phyloP scores from a whole-genome alignment of 140 eudicot genomes.

The Ambrosia hybrid region DNA sequence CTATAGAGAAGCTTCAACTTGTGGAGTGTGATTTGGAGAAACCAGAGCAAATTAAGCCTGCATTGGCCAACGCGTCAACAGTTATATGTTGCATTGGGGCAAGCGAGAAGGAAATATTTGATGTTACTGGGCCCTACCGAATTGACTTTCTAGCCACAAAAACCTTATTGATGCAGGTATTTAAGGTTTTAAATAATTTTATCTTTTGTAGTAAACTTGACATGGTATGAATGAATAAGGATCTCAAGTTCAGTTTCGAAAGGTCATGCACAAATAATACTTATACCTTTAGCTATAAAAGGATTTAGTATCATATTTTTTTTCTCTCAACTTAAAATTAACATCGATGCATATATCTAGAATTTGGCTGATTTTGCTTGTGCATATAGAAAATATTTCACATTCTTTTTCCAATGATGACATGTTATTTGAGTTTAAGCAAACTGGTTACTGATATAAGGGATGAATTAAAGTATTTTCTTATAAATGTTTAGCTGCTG shows the following conservation, averaged over 20 bases:
- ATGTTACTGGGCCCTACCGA: slow-evolving; percentile 90
- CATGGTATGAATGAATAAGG: slow-evolving; percentile 8
- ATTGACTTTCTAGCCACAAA: slow-evolving; percentile 89
- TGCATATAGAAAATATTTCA: slow-evolving; percentile 6
- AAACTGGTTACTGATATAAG: slow-evolving; percentile 6
- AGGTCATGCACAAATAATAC: slow-evolving; percentile 1
- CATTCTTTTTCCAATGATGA: slow-evolving; percentile 3
- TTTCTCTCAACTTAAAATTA: neutral
- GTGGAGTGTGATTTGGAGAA: slow-evolving; percentile 95
- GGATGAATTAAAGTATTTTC: slow-evolving; percentile 7
- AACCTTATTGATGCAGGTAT: slow-evolving; percentile 93
- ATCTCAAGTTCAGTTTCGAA: slow-evolving; percentile 2
- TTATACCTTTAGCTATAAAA: neutral
- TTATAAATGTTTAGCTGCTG: slow-evolving; percentile 59
- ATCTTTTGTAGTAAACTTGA: slow-evolving; percentile 11
- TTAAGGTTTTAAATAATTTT: slow-evolving; percentile 2
- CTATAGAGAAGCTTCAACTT: slow-evolving; percentile 88
- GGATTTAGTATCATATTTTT: neutral
- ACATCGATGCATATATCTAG: neutral
- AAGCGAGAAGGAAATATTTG: slow-evolving; percentile 88
- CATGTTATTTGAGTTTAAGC: slow-evolving; percentile 16
- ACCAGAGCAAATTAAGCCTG: slow-evolving; percentile 58
- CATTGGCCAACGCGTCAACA: slow-evolving; percentile 69
- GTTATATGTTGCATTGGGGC: slow-evolving; percentile 98
- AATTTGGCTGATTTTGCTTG: slow-evolving; percentile 10